Percentiles rank a stretch among this genome's conserved stretches.
phyloP scores from a whole-genome alignment of 805 yeast genomes.

The Pichia eremophila region DNA sequence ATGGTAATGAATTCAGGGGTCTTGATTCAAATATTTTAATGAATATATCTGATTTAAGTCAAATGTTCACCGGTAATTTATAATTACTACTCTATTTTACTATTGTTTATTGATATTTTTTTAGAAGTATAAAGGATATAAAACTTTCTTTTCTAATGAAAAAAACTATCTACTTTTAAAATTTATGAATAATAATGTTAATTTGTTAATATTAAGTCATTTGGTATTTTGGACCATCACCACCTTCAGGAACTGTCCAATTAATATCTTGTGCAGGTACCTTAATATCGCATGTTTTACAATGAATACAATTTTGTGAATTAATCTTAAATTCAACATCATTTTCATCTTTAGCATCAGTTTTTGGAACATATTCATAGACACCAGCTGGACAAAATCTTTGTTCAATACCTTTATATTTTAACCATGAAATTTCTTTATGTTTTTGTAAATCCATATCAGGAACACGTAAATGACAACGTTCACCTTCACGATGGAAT shows the following conservation, averaged over 20 bases:
- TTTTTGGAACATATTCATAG: slow-evolving; percentile 64
- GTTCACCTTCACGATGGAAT: slow-evolving; percentile 89
- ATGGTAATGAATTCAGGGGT: slow-evolving; percentile 18
- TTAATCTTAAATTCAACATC: slow-evolving; percentile 89
- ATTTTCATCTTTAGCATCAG: slow-evolving; percentile 34
- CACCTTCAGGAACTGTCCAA: slow-evolving; percentile 99
- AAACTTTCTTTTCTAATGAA: not conserved
- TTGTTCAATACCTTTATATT: slow-evolving; percentile 78
- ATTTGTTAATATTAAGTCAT: slow-evolving; percentile 37
- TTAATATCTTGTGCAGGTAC: slow-evolving; percentile 89
- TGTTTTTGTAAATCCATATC: slow-evolving; percentile 58
- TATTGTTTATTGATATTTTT: not conserved
- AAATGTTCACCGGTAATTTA: slow-evolving; percentile 16
- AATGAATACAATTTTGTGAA: slow-evolving; percentile 95
- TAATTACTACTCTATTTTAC: not conserved
- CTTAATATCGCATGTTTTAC: slow-evolving; percentile 97
- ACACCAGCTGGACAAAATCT: slow-evolving; percentile 98
- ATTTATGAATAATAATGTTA: no score
- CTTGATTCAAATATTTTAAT: slow-evolving; percentile 12
- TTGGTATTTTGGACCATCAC: slow-evolving; percentile 95
- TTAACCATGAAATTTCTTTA: slow-evolving; percentile 59
- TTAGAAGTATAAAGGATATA: not conserved
- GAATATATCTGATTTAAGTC: slow-evolving; percentile 22
- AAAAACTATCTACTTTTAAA: no score
- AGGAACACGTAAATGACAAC: slow-evolving; percentile 70